phyloP scores from a whole-genome alignment of 805 yeast genomes.

The Ogataea pilisensis region DNA sequence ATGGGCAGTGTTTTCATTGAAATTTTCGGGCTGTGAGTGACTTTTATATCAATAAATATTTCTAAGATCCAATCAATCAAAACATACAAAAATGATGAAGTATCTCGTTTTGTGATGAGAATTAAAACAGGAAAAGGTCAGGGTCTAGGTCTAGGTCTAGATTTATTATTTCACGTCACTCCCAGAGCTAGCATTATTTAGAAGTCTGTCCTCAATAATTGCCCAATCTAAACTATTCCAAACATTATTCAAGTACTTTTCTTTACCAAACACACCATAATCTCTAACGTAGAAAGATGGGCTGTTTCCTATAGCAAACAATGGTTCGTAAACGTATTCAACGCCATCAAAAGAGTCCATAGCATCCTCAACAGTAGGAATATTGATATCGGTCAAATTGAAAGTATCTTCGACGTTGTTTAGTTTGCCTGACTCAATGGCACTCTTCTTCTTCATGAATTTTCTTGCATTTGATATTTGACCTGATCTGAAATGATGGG shows the following conservation, averaged over 20 bases:
- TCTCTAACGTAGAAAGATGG: slow-evolving; percentile 68
- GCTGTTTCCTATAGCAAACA: slow-evolving; percentile 68
- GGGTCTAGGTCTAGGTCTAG: too few relatives aligned
- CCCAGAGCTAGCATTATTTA: slow-evolving; percentile 4
- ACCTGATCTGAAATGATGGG: slow-evolving; percentile 57
- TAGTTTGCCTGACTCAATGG: slow-evolving; percentile 8
- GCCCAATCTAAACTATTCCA: slow-evolving; percentile 86
- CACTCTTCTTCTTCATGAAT: slow-evolving; percentile 22
- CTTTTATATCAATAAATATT: too few relatives aligned
- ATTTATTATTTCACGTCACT: not conserved
- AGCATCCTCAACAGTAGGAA: slow-evolving; percentile 38
- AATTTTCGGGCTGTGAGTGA: too few relatives aligned
- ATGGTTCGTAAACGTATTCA: slow-evolving; percentile 44
- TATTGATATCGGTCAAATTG: slow-evolving; percentile 11
- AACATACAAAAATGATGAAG: too few relatives aligned
- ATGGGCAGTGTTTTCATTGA: too few relatives aligned
- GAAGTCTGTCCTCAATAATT: slow-evolving; percentile 50
- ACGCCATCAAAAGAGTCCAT: slow-evolving; percentile 38
- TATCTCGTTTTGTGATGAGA: too few relatives aligned
- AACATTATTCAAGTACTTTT: slow-evolving; percentile 64
- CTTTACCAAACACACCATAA: slow-evolving; percentile 76
- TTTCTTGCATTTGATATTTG: slow-evolving; percentile 41
- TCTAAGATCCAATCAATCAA: too few relatives aligned
- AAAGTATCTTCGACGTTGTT: slow-evolving; percentile 9
- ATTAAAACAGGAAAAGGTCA: too few relatives aligned